Conservation (phyloP, 192 early-diverging fungal genomes). For the Backusella australiensis region DNA sequence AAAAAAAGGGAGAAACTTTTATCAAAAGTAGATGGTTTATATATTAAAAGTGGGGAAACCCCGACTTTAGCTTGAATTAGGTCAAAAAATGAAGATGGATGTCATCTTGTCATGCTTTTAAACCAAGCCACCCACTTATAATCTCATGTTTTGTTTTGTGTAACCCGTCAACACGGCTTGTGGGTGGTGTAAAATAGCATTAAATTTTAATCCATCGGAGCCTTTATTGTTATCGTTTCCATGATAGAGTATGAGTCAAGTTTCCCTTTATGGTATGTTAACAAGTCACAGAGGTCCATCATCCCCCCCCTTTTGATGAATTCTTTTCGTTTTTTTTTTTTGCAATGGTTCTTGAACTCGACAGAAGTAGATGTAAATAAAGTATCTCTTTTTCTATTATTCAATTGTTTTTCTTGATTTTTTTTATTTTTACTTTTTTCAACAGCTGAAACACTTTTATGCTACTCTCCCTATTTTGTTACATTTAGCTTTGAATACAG, state of each 20-base stretch:
- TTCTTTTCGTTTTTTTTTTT: background rate
- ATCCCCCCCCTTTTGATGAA: background rate
- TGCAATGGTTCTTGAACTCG: background rate
- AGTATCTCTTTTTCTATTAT: background rate
- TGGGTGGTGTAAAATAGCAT: conserved; percentile 6
- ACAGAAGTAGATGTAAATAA: background rate
- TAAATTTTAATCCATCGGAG: background rate
- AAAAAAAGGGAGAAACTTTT: background rate
- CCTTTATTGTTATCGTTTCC: background rate
- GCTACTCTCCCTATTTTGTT: background rate
- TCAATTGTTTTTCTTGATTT: background rate
- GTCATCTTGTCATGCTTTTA: background rate
- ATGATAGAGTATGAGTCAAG: conserved; percentile 9
- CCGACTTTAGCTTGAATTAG: background rate
- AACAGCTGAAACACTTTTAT: background rate
- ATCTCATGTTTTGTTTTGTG: background rate
- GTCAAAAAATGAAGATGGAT: background rate
- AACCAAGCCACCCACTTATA: conserved; percentile 9
- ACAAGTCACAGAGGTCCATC: background rate
- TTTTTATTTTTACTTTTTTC: too few species aligned
- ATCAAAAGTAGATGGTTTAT: background rate
- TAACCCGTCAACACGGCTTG: background rate
- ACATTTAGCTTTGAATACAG: background rate
- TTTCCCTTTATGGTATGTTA: background rate
- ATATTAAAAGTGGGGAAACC: background rate